These are phyloP conservation scores for Millerago galiae DNA, from an alignment of 805 yeast genomes.

Conservation along the genomic window DNA sequence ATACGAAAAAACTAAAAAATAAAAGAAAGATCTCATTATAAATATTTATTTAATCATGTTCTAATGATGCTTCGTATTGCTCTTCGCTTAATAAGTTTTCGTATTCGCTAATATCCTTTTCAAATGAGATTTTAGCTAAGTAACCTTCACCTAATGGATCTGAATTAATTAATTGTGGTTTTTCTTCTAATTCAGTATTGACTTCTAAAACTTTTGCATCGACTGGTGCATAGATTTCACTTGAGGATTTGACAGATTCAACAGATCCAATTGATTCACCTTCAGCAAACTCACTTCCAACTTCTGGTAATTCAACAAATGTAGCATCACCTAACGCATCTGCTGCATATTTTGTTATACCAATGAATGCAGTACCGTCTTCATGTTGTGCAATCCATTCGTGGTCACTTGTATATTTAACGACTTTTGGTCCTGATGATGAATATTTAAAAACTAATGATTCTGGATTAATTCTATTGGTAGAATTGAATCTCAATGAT, in stretches of 20 bases:
- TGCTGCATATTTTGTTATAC: slow-evolving; percentile 91
- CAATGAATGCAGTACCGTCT: slow-evolving; percentile 81
- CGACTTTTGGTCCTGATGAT: slow-evolving; percentile 20
- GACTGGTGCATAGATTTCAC: slow-evolving; percentile 88
- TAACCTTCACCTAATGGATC: slow-evolving; percentile 95
- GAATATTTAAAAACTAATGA: slow-evolving; percentile 21
- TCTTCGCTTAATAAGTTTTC: slow-evolving; percentile 51
- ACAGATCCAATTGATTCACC: slow-evolving; percentile 91
- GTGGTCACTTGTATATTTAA: slow-evolving; percentile 81
- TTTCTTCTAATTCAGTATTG: slow-evolving; percentile 57
- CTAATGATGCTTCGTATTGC: slow-evolving; percentile 27
- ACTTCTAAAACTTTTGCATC: slow-evolving; percentile 68
- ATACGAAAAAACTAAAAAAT: slow-evolving; percentile 11
- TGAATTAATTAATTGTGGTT: slow-evolving; percentile 72
- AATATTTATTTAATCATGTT: slow-evolving; percentile 12
- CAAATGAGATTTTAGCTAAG: slow-evolving; percentile 73
- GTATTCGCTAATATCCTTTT: slow-evolving; percentile 41
- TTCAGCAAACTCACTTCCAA: slow-evolving; percentile 49
- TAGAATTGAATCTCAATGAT: slow-evolving; percentile 19
- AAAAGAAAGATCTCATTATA: no score
- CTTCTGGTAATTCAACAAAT: slow-evolving; percentile 82
- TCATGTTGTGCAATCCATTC: slow-evolving; percentile 89
- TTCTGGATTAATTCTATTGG: slow-evolving; percentile 17
- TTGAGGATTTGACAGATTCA: slow-evolving; percentile 90
- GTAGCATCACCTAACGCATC: slow-evolving; percentile 98